A percentile compares a stretch with the other conserved stretches of the same genome.
phyloP scores from a whole-genome alignment of 1,284 basidiomycete genomes.

The Heterobasidion occidentale region DNA sequence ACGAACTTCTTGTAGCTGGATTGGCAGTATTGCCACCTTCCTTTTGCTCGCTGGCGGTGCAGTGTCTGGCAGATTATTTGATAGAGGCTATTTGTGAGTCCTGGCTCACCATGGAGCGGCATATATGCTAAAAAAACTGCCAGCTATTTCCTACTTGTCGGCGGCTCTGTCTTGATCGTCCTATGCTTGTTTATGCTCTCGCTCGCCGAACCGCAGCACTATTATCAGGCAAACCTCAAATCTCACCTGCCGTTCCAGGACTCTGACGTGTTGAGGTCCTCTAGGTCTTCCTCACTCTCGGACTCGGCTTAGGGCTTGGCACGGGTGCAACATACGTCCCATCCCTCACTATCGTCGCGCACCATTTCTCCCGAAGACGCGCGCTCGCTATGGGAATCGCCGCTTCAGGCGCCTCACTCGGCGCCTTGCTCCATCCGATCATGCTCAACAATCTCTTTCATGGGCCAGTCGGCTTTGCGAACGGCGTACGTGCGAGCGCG shows the following conservation, averaged over 20 bases:
- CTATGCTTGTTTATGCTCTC: slow-evolving; percentile 38
- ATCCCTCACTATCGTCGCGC: slow-evolving; percentile 11
- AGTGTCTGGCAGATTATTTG: background rate
- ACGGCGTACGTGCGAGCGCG: slow-evolving; percentile 7
- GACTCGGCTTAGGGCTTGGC: slow-evolving; percentile 13
- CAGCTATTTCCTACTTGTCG: background rate
- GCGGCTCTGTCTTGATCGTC: slow-evolving; percentile 17
- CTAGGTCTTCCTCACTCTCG: slow-evolving; percentile 15
- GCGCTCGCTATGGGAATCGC: slow-evolving; percentile 15
- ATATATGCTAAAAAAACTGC: background rate
- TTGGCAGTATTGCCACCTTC: background rate
- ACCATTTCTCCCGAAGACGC: slow-evolving; percentile 13
- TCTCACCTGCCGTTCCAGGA: background rate
- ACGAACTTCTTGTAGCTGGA: background rate
- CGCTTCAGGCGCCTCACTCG: slow-evolving; percentile 15
- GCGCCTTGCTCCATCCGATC: slow-evolving; percentile 20
- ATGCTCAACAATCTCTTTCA: slow-evolving; percentile 22
- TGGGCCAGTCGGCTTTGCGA: slow-evolving; percentile 10
- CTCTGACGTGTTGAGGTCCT: background rate
- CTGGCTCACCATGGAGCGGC: background rate
- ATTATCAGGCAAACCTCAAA: background rate
- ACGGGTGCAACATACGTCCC: slow-evolving; percentile 11
- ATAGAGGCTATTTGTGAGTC: background rate
- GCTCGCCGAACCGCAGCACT: slow-evolving; percentile 22
- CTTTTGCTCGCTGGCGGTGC: background rate